Conservation (phyloP, 2,329 filamentous ascomycete species). For the Pseudogymnoascus sp. region DNA sequence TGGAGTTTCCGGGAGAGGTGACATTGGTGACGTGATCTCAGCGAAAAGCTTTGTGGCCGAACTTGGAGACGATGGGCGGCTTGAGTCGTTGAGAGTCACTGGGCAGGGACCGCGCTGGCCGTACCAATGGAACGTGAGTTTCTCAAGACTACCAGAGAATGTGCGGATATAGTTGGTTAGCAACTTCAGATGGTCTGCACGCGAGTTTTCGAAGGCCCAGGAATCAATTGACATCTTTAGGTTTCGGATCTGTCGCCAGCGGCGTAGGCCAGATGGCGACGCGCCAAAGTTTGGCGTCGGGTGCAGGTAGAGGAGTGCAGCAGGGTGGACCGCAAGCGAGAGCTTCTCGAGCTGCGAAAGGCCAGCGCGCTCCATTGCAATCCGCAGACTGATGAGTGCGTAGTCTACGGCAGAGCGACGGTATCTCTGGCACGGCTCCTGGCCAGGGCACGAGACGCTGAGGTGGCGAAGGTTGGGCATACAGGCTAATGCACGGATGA, state of each 20-base stretch:
- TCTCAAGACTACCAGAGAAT: slow-evolving; percentile 59
- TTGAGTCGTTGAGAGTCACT: slow-evolving; percentile 46
- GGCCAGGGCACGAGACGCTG: slow-evolving; percentile 67
- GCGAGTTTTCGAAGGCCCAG: slow-evolving; percentile 55
- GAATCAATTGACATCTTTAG: slow-evolving; percentile 66
- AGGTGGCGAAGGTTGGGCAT: slow-evolving; percentile 67
- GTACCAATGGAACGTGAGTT: slow-evolving; percentile 71
- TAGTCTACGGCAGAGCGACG: slow-evolving; percentile 78
- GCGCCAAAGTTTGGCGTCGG: slow-evolving; percentile 68
- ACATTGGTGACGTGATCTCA: slow-evolving; percentile 59
- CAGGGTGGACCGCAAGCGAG: slow-evolving; percentile 68
- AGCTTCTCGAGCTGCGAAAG: slow-evolving; percentile 60
- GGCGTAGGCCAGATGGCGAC: slow-evolving; percentile 60
- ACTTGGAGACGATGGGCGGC: slow-evolving; percentile 43
- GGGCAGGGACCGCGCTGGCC: slow-evolving; percentile 68
- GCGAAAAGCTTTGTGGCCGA: slow-evolving; percentile 56
- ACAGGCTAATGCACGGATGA: slow-evolving; percentile 65
- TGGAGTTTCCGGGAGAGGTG: slow-evolving; percentile 48
- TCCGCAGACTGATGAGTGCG: slow-evolving; percentile 77
- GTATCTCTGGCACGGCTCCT: slow-evolving; percentile 61
- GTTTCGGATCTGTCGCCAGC: slow-evolving; percentile 72
- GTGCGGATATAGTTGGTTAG: slow-evolving; percentile 72
- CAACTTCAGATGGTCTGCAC: slow-evolving; percentile 67
- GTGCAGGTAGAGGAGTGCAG: slow-evolving; percentile 69
- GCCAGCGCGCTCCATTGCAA: slow-evolving; percentile 69